Evolutionary conservation across 768 basidiomycete species (phyloP).

Genomic region (Podaxis sp.): DNA sequence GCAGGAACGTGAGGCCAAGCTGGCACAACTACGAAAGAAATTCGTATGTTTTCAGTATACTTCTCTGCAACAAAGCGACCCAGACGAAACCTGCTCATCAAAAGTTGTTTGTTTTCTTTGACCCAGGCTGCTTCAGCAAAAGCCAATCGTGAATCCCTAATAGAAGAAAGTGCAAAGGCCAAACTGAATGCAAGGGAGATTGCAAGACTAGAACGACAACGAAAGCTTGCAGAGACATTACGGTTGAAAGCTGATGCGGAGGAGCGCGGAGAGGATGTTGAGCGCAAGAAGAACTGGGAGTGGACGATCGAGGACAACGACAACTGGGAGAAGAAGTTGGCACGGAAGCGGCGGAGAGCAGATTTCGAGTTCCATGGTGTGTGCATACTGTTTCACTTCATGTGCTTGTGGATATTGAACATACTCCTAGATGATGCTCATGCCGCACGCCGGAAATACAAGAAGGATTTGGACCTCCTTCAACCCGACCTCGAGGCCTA

Average conservation of each 20-base stretch:
- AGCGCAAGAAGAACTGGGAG: slow-evolving; percentile 92
- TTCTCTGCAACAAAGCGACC: background rate
- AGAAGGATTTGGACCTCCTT: slow-evolving; percentile 85
- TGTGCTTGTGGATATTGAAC: background rate
- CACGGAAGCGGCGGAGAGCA: slow-evolving; percentile 77
- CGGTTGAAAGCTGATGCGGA: slow-evolving; percentile 86
- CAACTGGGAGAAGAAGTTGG: slow-evolving; percentile 90
- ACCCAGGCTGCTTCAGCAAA: slow-evolving; percentile 69
- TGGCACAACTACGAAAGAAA: slow-evolving; percentile 72
- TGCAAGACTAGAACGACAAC: slow-evolving; percentile 84
- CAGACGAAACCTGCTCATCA: slow-evolving; percentile 12
- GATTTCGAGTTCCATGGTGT: slow-evolving; percentile 91
- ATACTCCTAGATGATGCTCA: slow-evolving; percentile 75
- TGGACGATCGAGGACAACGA: slow-evolving; percentile 96
- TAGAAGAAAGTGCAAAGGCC: slow-evolving; percentile 80
- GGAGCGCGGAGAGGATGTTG: slow-evolving; percentile 89
- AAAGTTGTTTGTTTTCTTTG: slow-evolving; percentile 3
- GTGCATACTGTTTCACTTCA: slow-evolving; percentile 25
- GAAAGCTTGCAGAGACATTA: slow-evolving; percentile 85
- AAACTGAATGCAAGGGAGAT: slow-evolving; percentile 79
- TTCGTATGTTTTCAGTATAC: slow-evolving; percentile 57
- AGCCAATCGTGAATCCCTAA: slow-evolving; percentile 82
- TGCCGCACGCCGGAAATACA: slow-evolving; percentile 85
- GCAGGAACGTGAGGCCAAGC: slow-evolving; percentile 75
- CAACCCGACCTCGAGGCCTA: slow-evolving; percentile 88